Percentiles rank a stretch among this genome's conserved stretches.
Evolutionary conservation across 148 eudicot species (phyloP).

Genomic region (Diospyros kaki): DNA sequence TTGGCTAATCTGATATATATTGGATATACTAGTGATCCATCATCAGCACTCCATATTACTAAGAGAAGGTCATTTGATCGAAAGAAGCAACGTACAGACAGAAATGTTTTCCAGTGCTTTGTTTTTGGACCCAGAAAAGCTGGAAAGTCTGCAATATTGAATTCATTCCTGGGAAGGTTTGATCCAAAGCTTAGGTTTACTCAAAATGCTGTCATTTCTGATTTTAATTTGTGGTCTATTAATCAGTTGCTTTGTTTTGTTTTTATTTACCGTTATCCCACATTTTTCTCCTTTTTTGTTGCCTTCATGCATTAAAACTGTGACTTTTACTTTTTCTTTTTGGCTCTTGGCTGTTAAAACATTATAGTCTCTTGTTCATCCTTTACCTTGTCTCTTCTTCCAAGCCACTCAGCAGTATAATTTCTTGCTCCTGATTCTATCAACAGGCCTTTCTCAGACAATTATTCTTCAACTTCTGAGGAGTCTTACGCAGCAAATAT

Average conservation of each 20-base stretch:
- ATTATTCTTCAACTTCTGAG: slow-evolving; percentile 17
- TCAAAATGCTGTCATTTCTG: slow-evolving; percentile 6
- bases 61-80: slow-evolving; percentile 45
- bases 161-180: slow-evolving; percentile 50
- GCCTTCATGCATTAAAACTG: not conserved
- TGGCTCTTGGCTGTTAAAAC: too few relatives aligned
- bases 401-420: not conserved
- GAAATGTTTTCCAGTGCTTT: slow-evolving; percentile 54
- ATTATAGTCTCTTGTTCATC: not conserved
- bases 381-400: not conserved
- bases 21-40: slow-evolving; percentile 42
- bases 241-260: too few relatives aligned
- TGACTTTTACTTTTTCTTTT: not conserved
- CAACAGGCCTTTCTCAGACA: slow-evolving; percentile 38
- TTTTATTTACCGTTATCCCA: too few relatives aligned
- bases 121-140: slow-evolving; percentile 54
- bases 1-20: slow-evolving; percentile 48
- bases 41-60: slow-evolving; percentile 48
- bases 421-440: slow-evolving; percentile 9
- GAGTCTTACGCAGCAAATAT: slow-evolving; percentile 37
- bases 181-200: not conserved
- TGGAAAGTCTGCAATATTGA: slow-evolving; percentile 50
- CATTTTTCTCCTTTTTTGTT: too few relatives aligned
- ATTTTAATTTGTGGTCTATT: not conserved
- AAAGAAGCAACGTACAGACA: slow-evolving; percentile 47